Percentiles rank a stretch among this genome's conserved stretches.
Conservation (phyloP, 495 filamentous ascomycete genomes). For the Melanomma pulvis-pyrius region DNA sequence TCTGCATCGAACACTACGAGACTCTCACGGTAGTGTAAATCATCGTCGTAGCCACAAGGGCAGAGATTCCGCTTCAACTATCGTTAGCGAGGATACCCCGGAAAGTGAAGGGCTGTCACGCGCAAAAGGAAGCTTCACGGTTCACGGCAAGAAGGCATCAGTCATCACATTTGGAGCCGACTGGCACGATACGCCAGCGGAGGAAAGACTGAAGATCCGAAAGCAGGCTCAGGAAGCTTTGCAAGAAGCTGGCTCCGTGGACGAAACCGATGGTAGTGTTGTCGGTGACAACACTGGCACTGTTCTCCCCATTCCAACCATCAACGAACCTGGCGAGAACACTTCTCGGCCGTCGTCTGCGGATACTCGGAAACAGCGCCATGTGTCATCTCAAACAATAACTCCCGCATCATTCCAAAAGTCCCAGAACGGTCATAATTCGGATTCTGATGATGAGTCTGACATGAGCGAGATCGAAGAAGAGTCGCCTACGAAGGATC, state of each 20-base stretch:
- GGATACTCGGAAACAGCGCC: conserved; percentile 28
- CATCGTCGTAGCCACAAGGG: conserved; percentile 69
- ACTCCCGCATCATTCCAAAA: conserved; percentile 17
- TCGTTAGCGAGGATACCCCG: conserved; percentile 63
- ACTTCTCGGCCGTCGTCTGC: conserved; percentile 24
- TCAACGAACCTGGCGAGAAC: conserved; percentile 12
- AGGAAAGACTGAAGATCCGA: conserved; percentile 32
- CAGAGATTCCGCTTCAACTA: conserved; percentile 69
- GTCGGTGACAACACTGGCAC: conserved; percentile 27
- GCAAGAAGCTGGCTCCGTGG: conserved; percentile 15
- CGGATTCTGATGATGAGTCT: conserved; percentile 18
- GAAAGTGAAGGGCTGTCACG: conserved; percentile 69
- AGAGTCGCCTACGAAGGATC: conserved; percentile 12
- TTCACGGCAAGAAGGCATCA: conserved; percentile 97
- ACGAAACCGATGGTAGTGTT: conserved; percentile 24
- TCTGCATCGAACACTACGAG: conserved; percentile 90
- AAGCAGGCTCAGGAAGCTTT: conserved; percentile 36
- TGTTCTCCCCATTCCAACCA: conserved; percentile 1
- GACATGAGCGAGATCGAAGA: conserved; percentile 31
- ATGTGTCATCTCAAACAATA: conserved; percentile 36
- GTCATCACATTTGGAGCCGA: conserved; percentile 93
- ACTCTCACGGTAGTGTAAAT: conserved; percentile 60
- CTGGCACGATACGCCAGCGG: conserved; percentile 68
- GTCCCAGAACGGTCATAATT: conserved; percentile 18
- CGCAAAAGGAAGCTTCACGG: conserved; percentile 83